Conservation (phyloP, 208 protist genomes). For the Leishmania mexicana region DNA sequence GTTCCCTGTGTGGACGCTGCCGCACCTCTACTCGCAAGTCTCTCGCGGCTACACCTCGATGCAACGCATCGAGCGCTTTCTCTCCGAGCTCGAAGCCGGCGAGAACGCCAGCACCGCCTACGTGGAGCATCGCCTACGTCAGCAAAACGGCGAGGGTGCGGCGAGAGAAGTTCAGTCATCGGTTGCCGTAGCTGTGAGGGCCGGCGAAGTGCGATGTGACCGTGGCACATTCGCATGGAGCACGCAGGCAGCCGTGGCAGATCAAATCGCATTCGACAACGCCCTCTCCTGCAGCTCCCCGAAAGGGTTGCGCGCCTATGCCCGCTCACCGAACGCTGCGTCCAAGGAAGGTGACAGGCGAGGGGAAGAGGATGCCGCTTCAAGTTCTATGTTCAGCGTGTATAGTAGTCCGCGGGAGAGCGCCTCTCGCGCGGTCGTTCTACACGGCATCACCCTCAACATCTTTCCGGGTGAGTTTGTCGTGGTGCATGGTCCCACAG, state of each 20-base stretch:
- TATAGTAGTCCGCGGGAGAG: slow-evolving; percentile 14
- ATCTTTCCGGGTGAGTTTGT: slow-evolving; percentile 74
- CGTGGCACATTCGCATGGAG: slow-evolving; percentile 34
- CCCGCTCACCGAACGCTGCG: not conserved
- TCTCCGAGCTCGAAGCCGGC: slow-evolving; percentile 38
- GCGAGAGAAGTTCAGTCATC: not conserved
- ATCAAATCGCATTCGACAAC: slow-evolving; percentile 16
- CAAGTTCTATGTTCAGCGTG: not conserved
- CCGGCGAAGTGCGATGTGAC: slow-evolving; percentile 29
- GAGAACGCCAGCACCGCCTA: slow-evolving; percentile 19
- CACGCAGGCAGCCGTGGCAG: slow-evolving; percentile 11
- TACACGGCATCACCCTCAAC: slow-evolving; percentile 58
- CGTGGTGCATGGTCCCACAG: slow-evolving; percentile 80
- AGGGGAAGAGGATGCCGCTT: not conserved
- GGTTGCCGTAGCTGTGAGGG: not conserved
- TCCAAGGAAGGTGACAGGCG: not conserved
- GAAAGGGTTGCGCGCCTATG: not conserved
- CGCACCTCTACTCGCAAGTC: slow-evolving; percentile 62
- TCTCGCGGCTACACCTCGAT: slow-evolving; percentile 57
- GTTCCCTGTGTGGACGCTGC: slow-evolving; percentile 66
- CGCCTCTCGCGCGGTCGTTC: slow-evolving; percentile 34
- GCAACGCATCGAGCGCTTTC: slow-evolving; percentile 63
- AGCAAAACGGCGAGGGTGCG: not conserved
- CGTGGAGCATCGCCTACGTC: slow-evolving; percentile 11
- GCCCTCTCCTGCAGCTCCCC: not conserved